Evolutionary conservation across 2,329 filamentous ascomycete species (phyloP), one percentile per base, ranked within the genome.

Genomic region (Aureobasidium sp.): DNA sequence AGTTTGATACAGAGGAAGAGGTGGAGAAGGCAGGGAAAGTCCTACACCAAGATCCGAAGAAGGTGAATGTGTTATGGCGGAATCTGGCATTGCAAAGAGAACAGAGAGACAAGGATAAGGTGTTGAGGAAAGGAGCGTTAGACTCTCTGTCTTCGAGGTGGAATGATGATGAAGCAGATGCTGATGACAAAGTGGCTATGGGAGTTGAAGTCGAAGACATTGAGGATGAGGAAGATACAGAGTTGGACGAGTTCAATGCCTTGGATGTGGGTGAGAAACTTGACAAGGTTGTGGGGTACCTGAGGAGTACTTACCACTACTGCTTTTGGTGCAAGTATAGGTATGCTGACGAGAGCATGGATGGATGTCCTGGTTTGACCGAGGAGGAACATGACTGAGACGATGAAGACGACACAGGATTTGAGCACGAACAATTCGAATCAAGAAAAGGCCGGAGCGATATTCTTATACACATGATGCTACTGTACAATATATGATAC

Each of bases 251-350:
- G 62, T 97, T 96, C 69, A 86, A 92, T 69, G 83, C 82, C 1
- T 77, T 93, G 48, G 82, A 86, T 26, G 79, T 85, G 1, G 77
- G 77, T 1, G 88, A 95, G 68, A 84, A 85, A 66, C 75, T 97
- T 65, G 76, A 78, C 9, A 84, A 79, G 67, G 74, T 95, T 15
- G 81, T 96, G 10, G 73, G 77, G 20, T 86, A 89, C 74, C 74
- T 99, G 60, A 83, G 94, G 41, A 79, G 85, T 53, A 82, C 83
- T 70, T 84, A 91, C 70, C 76, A 81, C 48, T 99, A 99, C 72
- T 99, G 94, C 77, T 96, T 97, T 72, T 99, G 92, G 89, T 99
- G 94, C 76, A 97, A 97, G 73, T 88, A 83, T 74, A 79, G 79
- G 59, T 99, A 97, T 72, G 83, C 86, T 0, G 86, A 91, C 70